These are phyloP conservation scores for Plasmodium reichenowi DNA, from an alignment of 169 alveolate genomes.

Conservation along the genomic window DNA sequence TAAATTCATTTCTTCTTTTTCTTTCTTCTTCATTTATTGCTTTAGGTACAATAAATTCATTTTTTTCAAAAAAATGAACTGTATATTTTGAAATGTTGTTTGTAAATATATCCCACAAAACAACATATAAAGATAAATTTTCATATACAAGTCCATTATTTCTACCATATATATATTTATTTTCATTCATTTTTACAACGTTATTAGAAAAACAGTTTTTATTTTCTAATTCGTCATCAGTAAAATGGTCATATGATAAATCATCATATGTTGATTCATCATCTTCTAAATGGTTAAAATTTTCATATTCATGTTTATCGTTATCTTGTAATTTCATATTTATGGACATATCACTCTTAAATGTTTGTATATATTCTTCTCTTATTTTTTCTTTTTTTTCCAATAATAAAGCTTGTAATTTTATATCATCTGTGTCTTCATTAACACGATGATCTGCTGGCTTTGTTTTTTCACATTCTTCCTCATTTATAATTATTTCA, in stretches of 20 bases:
- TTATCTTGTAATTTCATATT: not conserved
- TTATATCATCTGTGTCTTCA: not conserved
- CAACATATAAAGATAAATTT: constrained; percentile 58
- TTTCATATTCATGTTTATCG: not conserved
- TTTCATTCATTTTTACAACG: not conserved
- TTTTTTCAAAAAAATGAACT: constrained; percentile 18
- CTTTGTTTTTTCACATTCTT: not conserved
- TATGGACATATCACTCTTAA: constrained; percentile 1
- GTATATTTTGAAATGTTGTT: constrained; percentile 57
- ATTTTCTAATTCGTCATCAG: not conserved
- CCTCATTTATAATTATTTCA: no score
- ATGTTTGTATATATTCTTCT: constrained; percentile 23
- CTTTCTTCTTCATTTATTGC: constrained; percentile 44
- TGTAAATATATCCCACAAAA: constrained; percentile 73
- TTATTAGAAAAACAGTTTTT: not conserved
- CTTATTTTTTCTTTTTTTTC: constrained; percentile 48
- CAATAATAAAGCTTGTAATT: constrained; percentile 15
- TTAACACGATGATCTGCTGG: not conserved
- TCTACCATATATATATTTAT: constrained; percentile 31
- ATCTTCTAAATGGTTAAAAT: not conserved
- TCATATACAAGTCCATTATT: constrained; percentile 15
- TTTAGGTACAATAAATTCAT: constrained; percentile 35
- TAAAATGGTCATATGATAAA: not conserved
- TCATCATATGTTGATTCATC: not conserved
- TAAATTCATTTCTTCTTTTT: constrained; percentile 64